These are phyloP conservation scores for Stemphylium lycopersici DNA, from an alignment of 2,329 filamentous ascomycete species.

Conservation along the genomic window DNA sequence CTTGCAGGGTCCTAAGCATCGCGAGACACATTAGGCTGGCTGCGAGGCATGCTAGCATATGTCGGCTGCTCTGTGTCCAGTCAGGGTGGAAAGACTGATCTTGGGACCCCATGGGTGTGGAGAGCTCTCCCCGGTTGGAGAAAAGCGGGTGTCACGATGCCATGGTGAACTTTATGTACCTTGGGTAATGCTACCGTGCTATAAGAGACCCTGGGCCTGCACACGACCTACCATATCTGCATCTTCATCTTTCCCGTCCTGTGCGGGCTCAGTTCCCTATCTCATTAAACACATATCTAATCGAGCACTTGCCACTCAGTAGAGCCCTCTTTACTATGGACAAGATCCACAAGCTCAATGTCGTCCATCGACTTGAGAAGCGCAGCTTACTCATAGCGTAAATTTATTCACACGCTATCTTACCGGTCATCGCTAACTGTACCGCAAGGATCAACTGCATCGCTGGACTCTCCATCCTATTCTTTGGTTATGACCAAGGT, in stretches of 20 bases:
- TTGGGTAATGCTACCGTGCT: neutral
- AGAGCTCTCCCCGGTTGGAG: neutral
- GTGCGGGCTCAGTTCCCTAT: neutral
- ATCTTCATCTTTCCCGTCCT: neutral
- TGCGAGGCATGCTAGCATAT: neutral
- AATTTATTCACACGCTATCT: neutral
- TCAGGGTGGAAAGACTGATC: neutral
- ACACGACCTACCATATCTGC: neutral
- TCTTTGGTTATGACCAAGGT: conserved; percentile 44
- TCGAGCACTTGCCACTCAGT: neutral
- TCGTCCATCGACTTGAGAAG: conserved; percentile 37
- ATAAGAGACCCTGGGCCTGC: neutral
- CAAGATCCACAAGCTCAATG: conserved; percentile 32
- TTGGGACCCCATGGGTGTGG: conserved; percentile 4
- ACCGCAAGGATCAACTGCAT: conserved; percentile 34
- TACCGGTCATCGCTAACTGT: neutral
- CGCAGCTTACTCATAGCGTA: conserved; percentile 34
- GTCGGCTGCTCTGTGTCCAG: neutral
- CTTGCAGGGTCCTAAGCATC: neutral
- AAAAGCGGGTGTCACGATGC: conserved; percentile 2
- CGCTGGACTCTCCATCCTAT: conserved; percentile 39
- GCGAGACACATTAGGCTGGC: neutral
- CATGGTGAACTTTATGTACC: neutral
- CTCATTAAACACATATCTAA: neutral
- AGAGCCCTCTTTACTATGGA: conserved; percentile 20